Base-by-base conservation (phyloP, 352 stramenopile species). In the Globisporangium spinosum region DNA sequence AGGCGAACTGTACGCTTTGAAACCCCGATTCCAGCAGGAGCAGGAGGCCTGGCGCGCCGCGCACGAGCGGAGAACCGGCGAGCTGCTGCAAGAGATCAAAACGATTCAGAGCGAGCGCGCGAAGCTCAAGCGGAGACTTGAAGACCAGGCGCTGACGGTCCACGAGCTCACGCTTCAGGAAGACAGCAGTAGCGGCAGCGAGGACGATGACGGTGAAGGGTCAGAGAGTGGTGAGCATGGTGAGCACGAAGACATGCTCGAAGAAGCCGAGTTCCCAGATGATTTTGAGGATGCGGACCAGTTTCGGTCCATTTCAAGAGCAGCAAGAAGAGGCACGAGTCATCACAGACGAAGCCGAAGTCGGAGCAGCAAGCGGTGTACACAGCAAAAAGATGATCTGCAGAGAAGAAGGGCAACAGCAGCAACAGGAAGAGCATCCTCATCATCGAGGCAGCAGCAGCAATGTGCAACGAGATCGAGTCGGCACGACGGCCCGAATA, bases 161-260 rank as follows among this genome's bases (percentile, higher is more conserved):
- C 85, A 93, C 47, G 85, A 93, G 63, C 75, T 93, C 27, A 93
- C 85, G 1, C 70, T 93, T 7, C 81, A 93, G 72, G 85, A 90
- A 60, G 84, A 91, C 22, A 55, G 58, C 45, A 65, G 57, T 32
- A 49, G 22, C 23, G 17, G 67, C 7, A 27, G 23, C 15, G 27
- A 27, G 7, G 40, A 27, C 3, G 17, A 29, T 13, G 40, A 55
- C n/a, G 34, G n/a, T 17, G 53, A 15, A 13, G 23, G 35, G 10
- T 68, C 53, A 20, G 71, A 75, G 10, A 67, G 56, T 8, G 43
- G 17, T 51, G 73, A 82, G 10, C 65, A 80, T 12, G 71, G 73
- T 1, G 75, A 77, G 0, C 69, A 73, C 3, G 71, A 35, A 51
- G 43, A 23, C 10, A 69, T 70, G 13, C 58, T 65, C 51, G 62